Base-by-base conservation (phyloP, 495 filamentous ascomycete genomes). In the Xylaria intraflava region DNA sequence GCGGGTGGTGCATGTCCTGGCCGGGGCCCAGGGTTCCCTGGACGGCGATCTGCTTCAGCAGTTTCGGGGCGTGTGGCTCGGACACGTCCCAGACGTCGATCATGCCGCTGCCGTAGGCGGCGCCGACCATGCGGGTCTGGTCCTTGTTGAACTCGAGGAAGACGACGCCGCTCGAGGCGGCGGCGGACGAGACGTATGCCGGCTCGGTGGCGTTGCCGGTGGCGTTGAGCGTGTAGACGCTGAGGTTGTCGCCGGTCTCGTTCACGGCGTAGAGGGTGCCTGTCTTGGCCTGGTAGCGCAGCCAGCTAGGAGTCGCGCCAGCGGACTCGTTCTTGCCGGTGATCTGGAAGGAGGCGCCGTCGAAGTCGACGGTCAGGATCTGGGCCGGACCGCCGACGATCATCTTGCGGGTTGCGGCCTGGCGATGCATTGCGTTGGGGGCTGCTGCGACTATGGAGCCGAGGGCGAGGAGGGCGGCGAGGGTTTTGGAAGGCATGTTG, bases 61-160 rank as follows among this genome's bases (percentile, higher is more conserved):
- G 55, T 11, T 43, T 60, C 17, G 35, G 51, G 29, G 58, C 56
- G 43, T 58, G 54, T n/a, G 46, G 12, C 1, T 39, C 50, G 2
- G 60, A 58, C 5, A 59, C 56, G 40, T 70, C 60, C 65, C 64
- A 70, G 8, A 69, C 56, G 38, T 69, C 66, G 41, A 70, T 51
- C 26, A 24, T 54, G 31, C 59, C 59, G 17, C 49, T 47, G 11
- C 62, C 64, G 33, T 62, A 70, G 0, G 53, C 57, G 6, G 66
- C 58, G 14, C 64, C 64, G 20, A 68, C 41, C 49, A 70, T 62
- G 46, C 61, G 60, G 5, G 59, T 63, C 45, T 60, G 38, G 39
- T 65, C 59, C 35, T 43, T 47, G 54, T 62, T 71, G 49, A 68
- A 63, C 33, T 62, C 67, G 27, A 69, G 61, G 40, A 60, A 61